These are phyloP conservation scores for Pestalotiopsis sp. DNA, from an alignment of 2,329 filamentous ascomycete species.

Conservation along the genomic window DNA sequence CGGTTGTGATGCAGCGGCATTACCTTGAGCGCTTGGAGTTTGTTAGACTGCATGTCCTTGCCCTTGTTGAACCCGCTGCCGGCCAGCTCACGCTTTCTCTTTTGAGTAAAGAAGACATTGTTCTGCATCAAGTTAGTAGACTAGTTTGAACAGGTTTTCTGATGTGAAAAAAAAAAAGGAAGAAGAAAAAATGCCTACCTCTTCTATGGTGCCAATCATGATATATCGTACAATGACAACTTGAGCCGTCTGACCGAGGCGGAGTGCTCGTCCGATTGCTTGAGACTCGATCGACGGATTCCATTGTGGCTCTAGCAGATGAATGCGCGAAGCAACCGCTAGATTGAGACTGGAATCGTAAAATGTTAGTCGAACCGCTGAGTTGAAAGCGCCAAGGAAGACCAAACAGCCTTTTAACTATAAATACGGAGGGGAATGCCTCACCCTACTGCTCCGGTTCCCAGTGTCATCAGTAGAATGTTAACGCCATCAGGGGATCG, in stretches of 20 bases:
- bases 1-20: not conserved
- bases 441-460: slow-evolving; percentile 14
- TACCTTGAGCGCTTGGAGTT: not conserved
- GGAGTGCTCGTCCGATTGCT: slow-evolving; percentile 10
- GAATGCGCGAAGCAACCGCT: not conserved
- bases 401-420: no score
- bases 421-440: not conserved
- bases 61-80: slow-evolving; percentile 3
- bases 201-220: slow-evolving; percentile 12
- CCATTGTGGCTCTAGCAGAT: slow-evolving; percentile 15
- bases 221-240: slow-evolving; percentile 12
- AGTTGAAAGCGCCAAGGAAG: not conserved
- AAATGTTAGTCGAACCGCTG: not conserved
- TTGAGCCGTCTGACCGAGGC: slow-evolving; percentile 9
- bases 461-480: slow-evolving; percentile 12
- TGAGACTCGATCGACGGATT: slow-evolving; percentile 13
- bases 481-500: not conserved
- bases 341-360: slow-evolving; percentile 1
- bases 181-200: not conserved
- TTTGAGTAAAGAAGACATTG: slow-evolving; percentile 1
- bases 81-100: slow-evolving; percentile 1
- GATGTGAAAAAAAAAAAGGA: no score
- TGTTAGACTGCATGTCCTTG: not conserved
- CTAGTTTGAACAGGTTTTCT: no score
- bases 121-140: not conserved